phyloP scores from a whole-genome alignment of 2,329 filamentous ascomycete genomes.

The Westerdykella ornata region DNA sequence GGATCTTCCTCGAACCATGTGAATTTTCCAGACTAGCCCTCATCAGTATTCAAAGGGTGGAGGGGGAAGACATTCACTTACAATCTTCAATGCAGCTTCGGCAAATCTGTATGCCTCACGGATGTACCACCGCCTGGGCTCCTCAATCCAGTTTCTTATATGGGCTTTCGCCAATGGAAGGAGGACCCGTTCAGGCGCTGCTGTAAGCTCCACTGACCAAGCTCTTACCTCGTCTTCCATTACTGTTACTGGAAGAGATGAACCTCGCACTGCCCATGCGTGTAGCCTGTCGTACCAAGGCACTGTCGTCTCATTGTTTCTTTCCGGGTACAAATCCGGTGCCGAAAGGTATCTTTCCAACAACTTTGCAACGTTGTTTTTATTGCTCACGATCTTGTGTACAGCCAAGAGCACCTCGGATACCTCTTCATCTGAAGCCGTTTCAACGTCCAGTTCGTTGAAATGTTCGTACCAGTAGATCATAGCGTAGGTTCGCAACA shows the following conservation, averaged over 20 bases:
- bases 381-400: slow-evolving; percentile 6
- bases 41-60: neutral
- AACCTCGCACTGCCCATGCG: slow-evolving; percentile 2
- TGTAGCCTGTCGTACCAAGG: slow-evolving; percentile 4
- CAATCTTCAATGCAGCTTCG: slow-evolving; percentile 1
- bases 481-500: slow-evolving; percentile 6
- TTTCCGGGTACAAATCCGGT: slow-evolving; percentile 3
- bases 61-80: neutral
- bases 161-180: slow-evolving; percentile 2
- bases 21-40: neutral
- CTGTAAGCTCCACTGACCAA: slow-evolving; percentile 1
- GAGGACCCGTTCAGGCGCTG: neutral
- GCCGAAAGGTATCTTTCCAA: slow-evolving; percentile 2
- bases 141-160: slow-evolving; percentile 1
- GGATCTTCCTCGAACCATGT: neutral
- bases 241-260: neutral
- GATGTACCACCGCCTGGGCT: neutral
- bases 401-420: slow-evolving; percentile 6
- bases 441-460: slow-evolving; percentile 7
- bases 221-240: slow-evolving; percentile 1
- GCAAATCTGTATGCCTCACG: slow-evolving; percentile 2
- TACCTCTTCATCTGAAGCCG: slow-evolving; percentile 4
- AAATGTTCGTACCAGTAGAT: slow-evolving; percentile 15
- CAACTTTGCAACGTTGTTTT: slow-evolving; percentile 6
- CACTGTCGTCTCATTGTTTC: neutral